Base-by-base conservation (phyloP, 768 basidiomycete species). In the Rhodocollybia butyracea region DNA sequence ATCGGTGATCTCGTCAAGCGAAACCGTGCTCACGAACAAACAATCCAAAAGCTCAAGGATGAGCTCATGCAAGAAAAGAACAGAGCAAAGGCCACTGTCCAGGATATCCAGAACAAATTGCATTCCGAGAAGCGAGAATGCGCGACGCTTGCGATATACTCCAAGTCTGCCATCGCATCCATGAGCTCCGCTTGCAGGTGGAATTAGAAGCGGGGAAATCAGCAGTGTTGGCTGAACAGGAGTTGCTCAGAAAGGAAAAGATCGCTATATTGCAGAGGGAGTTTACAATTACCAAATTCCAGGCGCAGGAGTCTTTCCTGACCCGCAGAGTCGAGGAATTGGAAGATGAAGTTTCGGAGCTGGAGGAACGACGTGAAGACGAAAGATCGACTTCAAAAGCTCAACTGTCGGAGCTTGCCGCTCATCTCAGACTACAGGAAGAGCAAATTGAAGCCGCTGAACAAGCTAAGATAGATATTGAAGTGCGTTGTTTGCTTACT, bases 1-100 rank as follows among this genome's bases (percentile, higher is more conserved):
- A 88, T 91, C 47, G 79, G 85, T 46, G 86, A 91, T 40, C 80
- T 91, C 51, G 85, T 89, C 2, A 80, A 86, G 59, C 77, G 83
- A 58, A 86, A 81, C 62, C 82, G 82, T 24, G 80, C 79, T 0
- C 76, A 88, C 51, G 86, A 88, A 55, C 79, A 84, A 57, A 78
- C 77, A 3, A 76, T 78, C 67, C 79, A 79, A 60, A 81, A 78
- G 41, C 76, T 89, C 32, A 64, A 70, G 15, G 77, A 79, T 22
- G 79, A 83, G 39, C 61, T 84, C 29, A 60, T 68, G 2, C 63
- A 63, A 26, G 83, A 83, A 61, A 65, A 71, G 46, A 64, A 66
- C 19, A 77, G 78, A 54, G 67, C 72, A 45, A 77, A 74, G 43
- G 70, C 73, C 8, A 68, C 73, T 11, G 60, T 82, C 12, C 66